Evolutionary conservation across 2,329 filamentous ascomycete genomes (phyloP), one percentile per base, ranked within the genome.

Genomic region (Colletotrichum acutatum): DNA sequence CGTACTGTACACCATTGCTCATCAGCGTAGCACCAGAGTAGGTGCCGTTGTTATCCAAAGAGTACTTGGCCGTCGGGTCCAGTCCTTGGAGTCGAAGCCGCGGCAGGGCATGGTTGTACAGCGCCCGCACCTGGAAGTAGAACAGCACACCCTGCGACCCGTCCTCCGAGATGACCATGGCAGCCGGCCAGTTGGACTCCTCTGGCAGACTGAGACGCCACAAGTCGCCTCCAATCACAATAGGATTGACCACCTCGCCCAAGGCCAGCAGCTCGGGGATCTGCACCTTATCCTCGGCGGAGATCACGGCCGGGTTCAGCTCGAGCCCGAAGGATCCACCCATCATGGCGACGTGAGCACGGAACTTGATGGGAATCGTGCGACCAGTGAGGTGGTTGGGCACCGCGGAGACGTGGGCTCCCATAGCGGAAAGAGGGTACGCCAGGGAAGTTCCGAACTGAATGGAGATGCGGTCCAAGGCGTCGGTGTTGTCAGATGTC

Each of bases 301-400:
- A 80, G 6, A 91, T 85, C 8, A 87, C 83, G 0, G 81, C 81
- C 0, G 90, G 91, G 76, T 92, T 85, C 8, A 93, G 84, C 78
- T 93, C 90, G 12, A 92, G 85, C 0, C 91, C 91, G 75, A 92
- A 92, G 0, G 89, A 91, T 2, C 90, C 90, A 68, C 91, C 91
- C 90, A 92, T 92, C 83, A 92, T 90, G 6, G 91, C 91, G 0
- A 92, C 90, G 68, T 92, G 90, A 0, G 88, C 90, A 42, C 91
- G 89, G 82, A 92, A 92, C 1, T 80, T 79, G 14, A 92, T 84
- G 0, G 90, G 86, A 1, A 87, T 87, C 1, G 85, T 88, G 24
- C 90, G 88, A 0, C 83, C 80, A 0, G 89, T 91, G 42, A 89
- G 80, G 0, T 87, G 85, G 75, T 92, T 92, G 1, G 90, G 90